Evolutionary conservation across 1,284 basidiomycete species (phyloP), one percentile per base, ranked within the genome.

Genomic region (Tilletia walkeri): DNA sequence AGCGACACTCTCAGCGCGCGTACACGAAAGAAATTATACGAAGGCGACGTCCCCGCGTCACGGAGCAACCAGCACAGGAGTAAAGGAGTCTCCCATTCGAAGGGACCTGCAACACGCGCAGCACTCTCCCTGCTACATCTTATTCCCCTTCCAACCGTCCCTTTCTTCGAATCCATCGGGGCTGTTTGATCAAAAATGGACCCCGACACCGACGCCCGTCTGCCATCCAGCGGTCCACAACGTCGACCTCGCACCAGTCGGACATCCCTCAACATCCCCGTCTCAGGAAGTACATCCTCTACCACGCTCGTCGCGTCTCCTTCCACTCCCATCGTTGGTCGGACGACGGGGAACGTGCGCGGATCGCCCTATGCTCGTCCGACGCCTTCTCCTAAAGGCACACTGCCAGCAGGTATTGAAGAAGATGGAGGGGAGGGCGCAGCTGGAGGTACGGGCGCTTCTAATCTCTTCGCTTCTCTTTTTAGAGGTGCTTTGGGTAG

Each of bases 331-430:
- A 14, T 3, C 3, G 18, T 18, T 14, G n/a, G 12, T 39, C 39
- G 36, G 34, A 14, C 59, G 20, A 38, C 9, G n/a, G 59, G 36
- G 20, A 24, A 18, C 16, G 34, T 41, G 9, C 59, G 59, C 9
- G 59, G 59, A 18, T 63, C 59, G 34, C 59, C 59, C 6, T 63
- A 63, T 34, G 59, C 59, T 4, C 34, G 59, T 36, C 59, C 59
- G 4, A 63, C 59, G 3, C 59, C 59, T 14, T 63, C 59, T 7
- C 59, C 59, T 16, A 9, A 7, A 16, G 24, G 24, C 24, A 2
- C 24, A 30, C 24, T 12, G 24, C 10, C 54, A 14, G n/a, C 59
- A 63, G 30, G 24, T 10, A 7, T 9, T 1, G 34, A 20, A 14
- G 24, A 20, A 36, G 24, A 34, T 7, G 56, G 39, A 39, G 41